phyloP scores from a whole-genome alignment of 176 grass and related monocot genomes.

The Musa schizocarpa region DNA sequence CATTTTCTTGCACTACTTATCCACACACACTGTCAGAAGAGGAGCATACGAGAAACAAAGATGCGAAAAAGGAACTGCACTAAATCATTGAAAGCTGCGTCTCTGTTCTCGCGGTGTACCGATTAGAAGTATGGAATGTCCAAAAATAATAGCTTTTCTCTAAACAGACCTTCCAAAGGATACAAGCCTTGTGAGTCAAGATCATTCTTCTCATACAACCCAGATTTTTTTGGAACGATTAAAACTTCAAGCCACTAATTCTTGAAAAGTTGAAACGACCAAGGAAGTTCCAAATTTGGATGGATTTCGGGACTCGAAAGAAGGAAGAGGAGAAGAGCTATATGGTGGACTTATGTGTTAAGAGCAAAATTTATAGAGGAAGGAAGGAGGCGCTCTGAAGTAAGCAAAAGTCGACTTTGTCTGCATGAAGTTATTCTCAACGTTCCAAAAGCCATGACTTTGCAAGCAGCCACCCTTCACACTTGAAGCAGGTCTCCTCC shows the following conservation, averaged over 20 bases:
- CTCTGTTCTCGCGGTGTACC: conserved; percentile 18
- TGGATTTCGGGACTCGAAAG: neutral
- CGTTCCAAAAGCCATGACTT: too few relatives aligned
- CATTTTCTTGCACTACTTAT: conserved; percentile 20
- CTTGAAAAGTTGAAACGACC: neutral
- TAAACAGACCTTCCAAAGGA: conserved; percentile 26
- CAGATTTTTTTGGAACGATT: neutral
- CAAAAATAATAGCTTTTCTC: conserved; percentile 80
- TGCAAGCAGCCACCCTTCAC: too few relatives aligned
- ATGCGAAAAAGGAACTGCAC: neutral
- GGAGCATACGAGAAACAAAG: neutral
- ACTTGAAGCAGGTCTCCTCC: too few relatives aligned
- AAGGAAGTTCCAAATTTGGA: neutral
- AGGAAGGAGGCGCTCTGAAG: neutral
- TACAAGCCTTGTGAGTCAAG: conserved; percentile 15
- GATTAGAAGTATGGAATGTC: conserved; percentile 79
- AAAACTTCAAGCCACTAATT: neutral
- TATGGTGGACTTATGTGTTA: too few relatives aligned
- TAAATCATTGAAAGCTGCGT: neutral
- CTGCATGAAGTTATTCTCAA: too few relatives aligned
- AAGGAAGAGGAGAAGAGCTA: neutral
- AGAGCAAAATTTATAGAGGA: neutral
- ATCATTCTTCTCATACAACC: conserved; percentile 58
- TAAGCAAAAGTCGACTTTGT: too few relatives aligned
- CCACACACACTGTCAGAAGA: neutral